Conservation (phyloP, 2,329 filamentous ascomycete species). For the Pseudocercospora eumusae region DNA sequence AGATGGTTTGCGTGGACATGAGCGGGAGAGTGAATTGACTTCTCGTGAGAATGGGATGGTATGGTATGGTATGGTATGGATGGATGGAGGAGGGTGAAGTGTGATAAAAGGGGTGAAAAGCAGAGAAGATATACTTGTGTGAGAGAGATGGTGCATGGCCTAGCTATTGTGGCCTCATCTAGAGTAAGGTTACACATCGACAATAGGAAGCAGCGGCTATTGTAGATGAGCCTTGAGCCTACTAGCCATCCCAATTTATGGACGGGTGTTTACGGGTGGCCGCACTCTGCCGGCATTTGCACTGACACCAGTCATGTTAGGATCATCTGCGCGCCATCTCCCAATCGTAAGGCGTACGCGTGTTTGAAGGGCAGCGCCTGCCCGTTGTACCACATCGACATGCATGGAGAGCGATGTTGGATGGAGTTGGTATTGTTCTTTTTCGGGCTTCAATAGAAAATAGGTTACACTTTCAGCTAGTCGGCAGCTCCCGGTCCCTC, state of each 20-base stretch:
- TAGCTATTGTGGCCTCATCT: slow-evolving; percentile 12
- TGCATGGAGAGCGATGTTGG: not conserved
- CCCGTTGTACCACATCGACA: not conserved
- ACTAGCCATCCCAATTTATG: slow-evolving; percentile 7
- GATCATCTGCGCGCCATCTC: slow-evolving; percentile 1
- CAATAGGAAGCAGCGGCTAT: slow-evolving; percentile 15
- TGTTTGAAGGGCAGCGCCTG: not conserved
- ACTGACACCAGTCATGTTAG: not conserved
- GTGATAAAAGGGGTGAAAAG: slow-evolving; percentile 1
- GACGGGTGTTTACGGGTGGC: slow-evolving; percentile 1
- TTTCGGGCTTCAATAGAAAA: slow-evolving; percentile 7
- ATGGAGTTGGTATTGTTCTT: slow-evolving; percentile 8
- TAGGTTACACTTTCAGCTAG: not conserved
- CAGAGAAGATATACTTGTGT: slow-evolving; percentile 12
- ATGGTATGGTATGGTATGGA: not conserved
- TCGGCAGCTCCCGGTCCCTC: not conserved
- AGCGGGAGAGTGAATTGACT: slow-evolving; percentile 1
- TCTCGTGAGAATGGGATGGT: slow-evolving; percentile 11
- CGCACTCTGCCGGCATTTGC: not conserved
- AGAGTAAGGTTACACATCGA: slow-evolving; percentile 14
- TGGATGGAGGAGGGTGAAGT: slow-evolving; percentile 8
- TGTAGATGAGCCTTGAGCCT: slow-evolving; percentile 1
- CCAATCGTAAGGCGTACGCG: slow-evolving; percentile 1
- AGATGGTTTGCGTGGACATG: not conserved
- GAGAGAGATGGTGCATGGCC: slow-evolving; percentile 4